phyloP scores from a whole-genome alignment of 2,329 filamentous ascomycete genomes.

The Graphiopsis chlorocephala region DNA sequence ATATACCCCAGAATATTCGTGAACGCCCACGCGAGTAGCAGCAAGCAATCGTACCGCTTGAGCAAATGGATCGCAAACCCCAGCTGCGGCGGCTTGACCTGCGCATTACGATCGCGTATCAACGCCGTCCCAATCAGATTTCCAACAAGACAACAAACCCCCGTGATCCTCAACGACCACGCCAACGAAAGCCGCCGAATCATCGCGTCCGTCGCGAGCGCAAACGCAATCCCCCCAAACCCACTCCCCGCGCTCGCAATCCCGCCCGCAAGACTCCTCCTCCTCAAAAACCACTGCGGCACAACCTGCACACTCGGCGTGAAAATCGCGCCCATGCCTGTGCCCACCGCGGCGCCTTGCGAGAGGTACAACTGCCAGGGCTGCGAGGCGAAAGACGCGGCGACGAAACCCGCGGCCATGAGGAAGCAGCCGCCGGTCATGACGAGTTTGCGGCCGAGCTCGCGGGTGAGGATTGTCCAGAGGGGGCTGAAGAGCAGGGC shows the following conservation, averaged over 20 bases:
- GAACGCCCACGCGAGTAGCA: constrained; percentile 44
- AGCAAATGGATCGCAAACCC: constrained; percentile 37
- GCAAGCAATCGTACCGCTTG: constrained; percentile 30
- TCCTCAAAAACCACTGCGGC: constrained; percentile 43
- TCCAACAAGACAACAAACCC: constrained; percentile 31
- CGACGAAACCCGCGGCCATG: constrained; percentile 33
- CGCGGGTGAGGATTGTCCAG: constrained; percentile 31
- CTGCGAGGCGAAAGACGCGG: constrained; percentile 34
- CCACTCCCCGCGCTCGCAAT: constrained; percentile 42
- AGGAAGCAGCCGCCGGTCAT: constrained; percentile 36
- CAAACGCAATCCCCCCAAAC: constrained; percentile 40
- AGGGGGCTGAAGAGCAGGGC: constrained; percentile 37
- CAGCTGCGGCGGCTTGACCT: constrained; percentile 35
- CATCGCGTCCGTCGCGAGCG: constrained; percentile 37
- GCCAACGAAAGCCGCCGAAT: constrained; percentile 34
- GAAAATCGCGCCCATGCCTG: constrained; percentile 42
- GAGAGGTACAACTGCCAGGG: constrained; percentile 42
- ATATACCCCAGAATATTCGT: constrained; percentile 50
- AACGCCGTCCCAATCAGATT: constrained; percentile 32
- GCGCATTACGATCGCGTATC: constrained; percentile 31
- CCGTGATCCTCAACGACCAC: constrained; percentile 45
- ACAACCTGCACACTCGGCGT: constrained; percentile 39
- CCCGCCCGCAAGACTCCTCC: constrained; percentile 41
- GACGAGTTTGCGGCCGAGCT: constrained; percentile 27
- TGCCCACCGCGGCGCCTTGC: constrained; percentile 42